Evolutionary conservation across 371 early-diverging fungal genomes (phyloP).

Genomic region (Syncephalastrum racemosum): DNA sequence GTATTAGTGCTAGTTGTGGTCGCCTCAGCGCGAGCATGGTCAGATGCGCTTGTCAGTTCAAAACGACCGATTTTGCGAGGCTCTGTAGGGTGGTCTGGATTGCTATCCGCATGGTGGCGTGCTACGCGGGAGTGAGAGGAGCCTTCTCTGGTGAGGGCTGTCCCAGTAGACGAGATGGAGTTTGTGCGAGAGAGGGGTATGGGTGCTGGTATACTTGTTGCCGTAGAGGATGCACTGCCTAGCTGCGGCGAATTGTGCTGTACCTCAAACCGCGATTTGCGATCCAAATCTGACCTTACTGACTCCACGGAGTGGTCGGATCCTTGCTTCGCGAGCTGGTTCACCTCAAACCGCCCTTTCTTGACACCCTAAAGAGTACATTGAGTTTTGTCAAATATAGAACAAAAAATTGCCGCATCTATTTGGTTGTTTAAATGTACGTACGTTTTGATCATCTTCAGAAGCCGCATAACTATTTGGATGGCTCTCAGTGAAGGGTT

Average conservation of each 20-base stretch:
- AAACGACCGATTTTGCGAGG: conserved; percentile 30
- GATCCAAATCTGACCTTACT: conserved; percentile 1
- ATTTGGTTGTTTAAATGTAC: no score
- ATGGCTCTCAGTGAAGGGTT: conserved; percentile 7
- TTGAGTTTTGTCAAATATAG: no score
- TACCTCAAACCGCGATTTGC: conserved; percentile 19
- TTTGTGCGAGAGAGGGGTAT: conserved; percentile 22
- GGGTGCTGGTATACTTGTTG: background rate
- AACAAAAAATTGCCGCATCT: no score
- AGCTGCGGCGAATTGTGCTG: conserved; percentile 13
- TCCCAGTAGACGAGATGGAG: conserved; percentile 13
- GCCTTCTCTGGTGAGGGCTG: conserved; percentile 3
- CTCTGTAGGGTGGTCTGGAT: conserved; percentile 13
- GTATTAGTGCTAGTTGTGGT: background rate
- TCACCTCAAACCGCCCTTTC: conserved; percentile 10
- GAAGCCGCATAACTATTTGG: conserved; percentile 3
- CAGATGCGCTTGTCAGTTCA: conserved; percentile 15
- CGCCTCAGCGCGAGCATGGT: background rate
- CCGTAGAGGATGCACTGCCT: conserved; percentile 6
- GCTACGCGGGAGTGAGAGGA: conserved; percentile 11
- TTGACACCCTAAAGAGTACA: background rate
- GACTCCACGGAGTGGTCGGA: background rate
- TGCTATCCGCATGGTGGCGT: background rate
- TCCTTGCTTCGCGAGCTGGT: conserved; percentile 1
- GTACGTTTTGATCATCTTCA: conserved; percentile 2